Base-by-base conservation (phyloP, 2,329 filamentous ascomycete species). In the Bipolaris cookei region DNA sequence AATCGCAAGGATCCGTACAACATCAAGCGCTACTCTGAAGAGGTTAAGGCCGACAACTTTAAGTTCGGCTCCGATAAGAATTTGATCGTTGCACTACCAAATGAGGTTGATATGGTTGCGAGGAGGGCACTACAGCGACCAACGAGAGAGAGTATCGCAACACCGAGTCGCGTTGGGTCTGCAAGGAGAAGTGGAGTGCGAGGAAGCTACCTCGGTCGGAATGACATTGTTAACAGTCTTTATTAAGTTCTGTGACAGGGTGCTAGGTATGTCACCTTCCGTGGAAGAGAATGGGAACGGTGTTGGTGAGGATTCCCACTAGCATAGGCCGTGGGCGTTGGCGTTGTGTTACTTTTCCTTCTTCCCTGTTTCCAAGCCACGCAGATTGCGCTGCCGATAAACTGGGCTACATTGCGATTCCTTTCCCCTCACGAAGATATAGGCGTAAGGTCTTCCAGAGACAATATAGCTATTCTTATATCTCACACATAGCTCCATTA, bases 21-120 rank as follows among this genome's bases (percentile, higher is more conserved):
- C 67, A 98, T 99, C 83, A 97, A 98, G 83, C 89, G 95, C 14
- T 99, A 99, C 74, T 85, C 87, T 0, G 95, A 99, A 70, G 90
- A 96, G 62, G 92, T 99, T 73, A 97, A 96, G 83, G 95, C 95
- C 3, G 95, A 99, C 76, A 96, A 99, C 76, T 99, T 99, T 87
- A 92, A 95, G 70, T 99, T 92, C 71, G 94, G 94, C 44, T 93
- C 89, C 4, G 95, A 99, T 77, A 96, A 97, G 85, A 97, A 97
- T 70, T 92, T 99, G 69, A 97, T 99, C 70, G 94, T 99, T 34
- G 95, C 95, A 0, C 81, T 99, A 62, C 93, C 95, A 2, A 97
- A 99, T 73, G 93, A 98, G 76, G 95, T 99, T 66, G 96, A 97
- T 77, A 98, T 98, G 93, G 91, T 99, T 11, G 90, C 89, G 43